A percentile compares a stretch with the other conserved stretches of the same genome.
These are phyloP conservation scores for Herpetospermum pedunculosum DNA, from an alignment of 306 rosid genomes.

Conservation along the genomic window DNA sequence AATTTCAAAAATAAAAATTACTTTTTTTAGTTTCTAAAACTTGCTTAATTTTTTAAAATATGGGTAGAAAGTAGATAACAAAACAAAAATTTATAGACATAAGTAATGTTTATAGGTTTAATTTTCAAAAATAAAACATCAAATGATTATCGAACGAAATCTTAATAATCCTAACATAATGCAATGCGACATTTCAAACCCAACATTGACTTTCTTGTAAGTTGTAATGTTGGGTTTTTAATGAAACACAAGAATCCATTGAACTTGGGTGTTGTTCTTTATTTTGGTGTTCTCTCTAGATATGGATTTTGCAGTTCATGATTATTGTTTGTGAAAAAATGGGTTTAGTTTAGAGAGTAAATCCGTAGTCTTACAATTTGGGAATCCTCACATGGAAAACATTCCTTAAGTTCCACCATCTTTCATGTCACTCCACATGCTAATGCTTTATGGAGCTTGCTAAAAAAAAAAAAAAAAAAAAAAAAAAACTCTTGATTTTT, in stretches of 20 bases:
- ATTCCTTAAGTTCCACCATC: slow-evolving; percentile 23
- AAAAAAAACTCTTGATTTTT: too few species aligned
- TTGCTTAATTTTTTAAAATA: too few species aligned
- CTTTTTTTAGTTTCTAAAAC: too few species aligned
- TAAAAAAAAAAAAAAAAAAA: too few species aligned
- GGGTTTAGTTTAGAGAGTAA: neutral
- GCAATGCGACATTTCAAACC: neutral
- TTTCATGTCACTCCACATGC: slow-evolving; percentile 18
- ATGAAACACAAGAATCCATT: neutral
- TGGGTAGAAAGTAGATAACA: too few species aligned
- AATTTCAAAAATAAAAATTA: too few species aligned
- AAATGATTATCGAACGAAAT: too few species aligned
- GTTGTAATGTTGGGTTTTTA: neutral
- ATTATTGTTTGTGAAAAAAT: slow-evolving; percentile 12
- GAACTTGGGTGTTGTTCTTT: neutral
- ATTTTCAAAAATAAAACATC: too few species aligned
- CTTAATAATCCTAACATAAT: too few species aligned
- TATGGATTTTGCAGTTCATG: slow-evolving; percentile 6
- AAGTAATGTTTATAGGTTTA: too few species aligned
- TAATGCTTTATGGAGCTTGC: neutral
- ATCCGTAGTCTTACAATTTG: slow-evolving; percentile 18
- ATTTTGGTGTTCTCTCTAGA: slow-evolving; percentile 4
- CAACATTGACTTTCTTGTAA: neutral
- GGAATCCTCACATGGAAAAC: slow-evolving; percentile 22
- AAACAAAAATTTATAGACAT: too few species aligned